Base-by-base conservation (phyloP, 148 eudicot genomes). In the Gaultheria prostrata region DNA sequence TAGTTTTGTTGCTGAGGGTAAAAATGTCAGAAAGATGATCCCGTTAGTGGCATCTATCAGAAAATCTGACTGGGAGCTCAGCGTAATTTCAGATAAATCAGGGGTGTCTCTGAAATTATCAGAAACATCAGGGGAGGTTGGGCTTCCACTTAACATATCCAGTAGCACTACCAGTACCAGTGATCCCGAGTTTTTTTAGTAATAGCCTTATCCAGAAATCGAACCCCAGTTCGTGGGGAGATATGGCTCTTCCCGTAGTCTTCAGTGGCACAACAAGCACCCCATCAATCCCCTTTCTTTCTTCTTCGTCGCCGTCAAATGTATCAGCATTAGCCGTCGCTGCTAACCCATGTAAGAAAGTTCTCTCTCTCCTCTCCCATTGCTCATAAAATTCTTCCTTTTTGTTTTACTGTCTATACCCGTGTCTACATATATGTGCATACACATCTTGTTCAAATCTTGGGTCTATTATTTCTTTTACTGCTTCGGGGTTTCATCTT, bases 191-290 rank as follows among this genome's bases (percentile, higher is more conserved):
- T n/a, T n/a, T n/a, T n/a, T n/a, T n/a, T n/a, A n/a, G n/a, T n/a
- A n/a, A n/a, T n/a, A 30, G 8, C 33, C 75, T 70, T 70, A 70
- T 70, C 75, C 75, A 70, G 75, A 32, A 30, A 13, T 70, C 75
- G 21, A 33, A 70, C n/a, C 14, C 45, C 45, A 70, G 17, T 70
- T 14, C 43, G 11, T 5, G 8, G 45, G n/a, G 21, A 70, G 46
- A 32, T 30, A 70, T 70, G 75, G 75, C 21, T 70, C 75, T 70
- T 33, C 20, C 6, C 75, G 45, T 39, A 39, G 43, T 70, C 45
- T 70, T 30, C 75, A 30, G 75, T 70, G 1, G 75, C 46, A 14
- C 39, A 14, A 30, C 39, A 24, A 3, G 35, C 71, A 11, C 15
- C 75, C 46, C n/a, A 20, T 33, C 75, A 20, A 14, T 70, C 46